Evolutionary conservation across 768 basidiomycete genomes (phyloP).

Genomic region (Pholiota conissans): DNA sequence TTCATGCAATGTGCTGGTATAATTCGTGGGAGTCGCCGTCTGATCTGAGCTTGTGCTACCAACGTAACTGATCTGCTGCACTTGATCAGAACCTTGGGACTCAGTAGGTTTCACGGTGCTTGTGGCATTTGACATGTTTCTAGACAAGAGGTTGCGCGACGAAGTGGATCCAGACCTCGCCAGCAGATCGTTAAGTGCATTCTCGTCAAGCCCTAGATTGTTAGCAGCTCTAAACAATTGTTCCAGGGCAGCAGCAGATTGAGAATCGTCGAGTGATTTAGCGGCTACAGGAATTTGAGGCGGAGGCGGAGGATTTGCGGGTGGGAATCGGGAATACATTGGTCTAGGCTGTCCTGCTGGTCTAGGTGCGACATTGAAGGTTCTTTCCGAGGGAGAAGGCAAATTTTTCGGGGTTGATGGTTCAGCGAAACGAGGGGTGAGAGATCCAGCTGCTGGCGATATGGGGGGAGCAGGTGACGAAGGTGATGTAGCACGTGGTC

Average conservation of each 20-base stretch:
- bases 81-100: conserved; percentile 10
- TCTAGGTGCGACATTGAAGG: conserved; percentile 14
- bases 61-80: conserved; percentile 24
- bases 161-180: conserved; percentile 69
- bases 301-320: conserved; percentile 21
- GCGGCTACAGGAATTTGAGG: conserved; percentile 10
- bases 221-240: conserved; percentile 78
- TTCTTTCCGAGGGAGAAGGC: conserved; percentile 13
- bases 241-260: conserved; percentile 52
- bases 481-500: conserved; percentile 31
- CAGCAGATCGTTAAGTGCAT: conserved; percentile 67
- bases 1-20: conserved; percentile 11
- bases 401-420: conserved; percentile 15
- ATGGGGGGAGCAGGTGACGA: conserved; percentile 14
- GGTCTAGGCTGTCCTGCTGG: conserved; percentile 23
- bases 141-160: conserved; percentile 36
- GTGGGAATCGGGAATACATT: conserved; percentile 32
- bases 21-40: conserved; percentile 26
- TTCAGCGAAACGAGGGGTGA: conserved; percentile 26
- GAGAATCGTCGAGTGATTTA: conserved; percentile 19
- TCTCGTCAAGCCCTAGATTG: conserved; percentile 74
- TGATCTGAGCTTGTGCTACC: conserved; percentile 31
- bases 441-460: conserved; percentile 19
- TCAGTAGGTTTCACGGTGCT: conserved; percentile 7
- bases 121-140: conserved; percentile 16